Base-by-base conservation (phyloP, 2,329 filamentous ascomycete species). In the Venturia nashicola region DNA sequence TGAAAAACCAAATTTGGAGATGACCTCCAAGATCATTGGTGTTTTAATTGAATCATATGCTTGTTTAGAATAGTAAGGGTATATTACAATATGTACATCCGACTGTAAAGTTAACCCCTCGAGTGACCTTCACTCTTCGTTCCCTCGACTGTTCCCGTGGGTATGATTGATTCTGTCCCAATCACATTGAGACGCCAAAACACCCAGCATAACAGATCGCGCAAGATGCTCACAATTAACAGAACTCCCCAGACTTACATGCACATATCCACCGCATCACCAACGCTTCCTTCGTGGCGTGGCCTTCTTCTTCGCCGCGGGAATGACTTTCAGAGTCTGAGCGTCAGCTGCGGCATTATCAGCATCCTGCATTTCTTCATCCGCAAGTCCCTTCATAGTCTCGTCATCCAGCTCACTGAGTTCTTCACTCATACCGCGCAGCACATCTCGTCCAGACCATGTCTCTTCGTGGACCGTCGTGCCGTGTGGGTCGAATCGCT, bases 371-470 rank as follows among this genome's bases (percentile, higher is more conserved):
- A 57, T 51, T 23, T 62, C 63, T 20, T 51, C 32, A 12, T 71
- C 72, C 43, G 73, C 73, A 34, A 76, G 69, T 20, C 88, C 90
- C 70, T 89, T 86, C 65, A 96, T 79, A 75, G 93, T 90, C 61
- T 95, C 91, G 68, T 97, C 92, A 69, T 96, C 92, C 72, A 97
- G 86, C 71, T 97, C 93, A 64, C 89, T 95, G 27, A 97, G 80
- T 69, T 93, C 90, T 74, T 96, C 92, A 70, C 90, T 95, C 74
- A 93, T 86, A 16, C 81, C 83, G 39, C 85, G 80, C 68, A 85
- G 77, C n/a, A 88, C 85, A 64, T 92, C 88, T 42, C 86, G 82
- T 1, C 87, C 89, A 0, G 83, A 85, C 80, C 86, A 90, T 62
- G 85, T 82, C 74, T 93, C 89, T 67, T 88, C 87, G 64, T 89